Percentiles rank a stretch among this genome's conserved stretches.
phyloP scores from a whole-genome alignment of 305 asterid species.

The Fraxinus baroniana region DNA sequence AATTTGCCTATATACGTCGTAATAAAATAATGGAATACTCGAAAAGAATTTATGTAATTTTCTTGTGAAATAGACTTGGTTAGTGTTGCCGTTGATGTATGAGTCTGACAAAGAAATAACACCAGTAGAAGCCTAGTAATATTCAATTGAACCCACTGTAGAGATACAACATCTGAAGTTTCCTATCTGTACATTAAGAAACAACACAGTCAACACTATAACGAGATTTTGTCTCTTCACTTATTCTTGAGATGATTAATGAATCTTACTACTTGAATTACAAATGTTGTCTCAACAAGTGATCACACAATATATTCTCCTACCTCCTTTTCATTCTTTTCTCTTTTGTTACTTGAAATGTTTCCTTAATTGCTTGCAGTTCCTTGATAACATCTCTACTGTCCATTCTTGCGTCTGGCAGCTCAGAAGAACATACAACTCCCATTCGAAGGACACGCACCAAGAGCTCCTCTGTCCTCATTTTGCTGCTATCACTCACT shows the following conservation, averaged over 20 bases:
- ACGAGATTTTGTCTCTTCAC: neutral
- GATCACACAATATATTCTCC: neutral
- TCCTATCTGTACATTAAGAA: too few relatives aligned
- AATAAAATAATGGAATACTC: neutral
- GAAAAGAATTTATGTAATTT: neutral
- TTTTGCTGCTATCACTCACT: neutral
- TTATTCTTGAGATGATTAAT: neutral
- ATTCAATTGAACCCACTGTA: neutral
- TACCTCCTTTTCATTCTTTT: neutral
- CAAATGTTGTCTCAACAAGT: neutral
- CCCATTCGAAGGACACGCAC: conserved; percentile 27
- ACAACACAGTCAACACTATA: neutral
- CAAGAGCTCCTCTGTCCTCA: conserved; percentile 14
- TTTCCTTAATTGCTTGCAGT: conserved; percentile 25
- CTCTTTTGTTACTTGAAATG: neutral
- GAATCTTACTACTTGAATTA: neutral
- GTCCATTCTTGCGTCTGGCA: conserved; percentile 38
- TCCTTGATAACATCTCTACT: conserved; percentile 31
- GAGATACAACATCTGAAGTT: neutral
- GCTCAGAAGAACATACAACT: conserved; percentile 31
- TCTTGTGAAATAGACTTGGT: neutral
- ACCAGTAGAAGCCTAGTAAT: neutral
- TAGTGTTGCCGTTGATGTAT: neutral
- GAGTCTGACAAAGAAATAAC: neutral
- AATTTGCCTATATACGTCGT: too few relatives aligned